Evolutionary conservation across 352 stramenopile genomes (phyloP).

Genomic region (Globisporangium middletonii): DNA sequence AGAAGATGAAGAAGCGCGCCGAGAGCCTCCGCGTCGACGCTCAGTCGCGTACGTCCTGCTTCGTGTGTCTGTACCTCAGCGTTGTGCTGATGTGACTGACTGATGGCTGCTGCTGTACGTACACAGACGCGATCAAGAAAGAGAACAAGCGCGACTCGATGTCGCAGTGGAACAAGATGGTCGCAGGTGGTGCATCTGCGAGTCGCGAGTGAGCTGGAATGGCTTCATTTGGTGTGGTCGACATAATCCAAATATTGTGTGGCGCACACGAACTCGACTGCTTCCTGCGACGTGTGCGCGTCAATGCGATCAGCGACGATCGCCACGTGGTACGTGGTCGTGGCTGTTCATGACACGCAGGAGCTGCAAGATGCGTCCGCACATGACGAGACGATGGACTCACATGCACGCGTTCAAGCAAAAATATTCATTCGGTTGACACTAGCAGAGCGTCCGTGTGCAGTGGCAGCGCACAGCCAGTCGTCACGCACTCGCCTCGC

Average conservation of each 20-base stretch:
- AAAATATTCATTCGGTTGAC: too few species aligned
- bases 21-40: slow-evolving; percentile 68
- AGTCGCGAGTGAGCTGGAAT: neutral
- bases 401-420: too few species aligned
- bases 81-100: neutral
- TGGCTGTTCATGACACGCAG: too few species aligned
- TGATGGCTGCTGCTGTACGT: neutral
- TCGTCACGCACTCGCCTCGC: too few species aligned
- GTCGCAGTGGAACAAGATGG: slow-evolving; percentile 76
- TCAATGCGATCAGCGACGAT: neutral
- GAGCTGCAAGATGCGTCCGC: too few species aligned
- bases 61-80: neutral
- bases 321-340: neutral
- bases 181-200: slow-evolving; percentile 20
- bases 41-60: slow-evolving; percentile 52
- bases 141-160: slow-evolving; percentile 69
- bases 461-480: too few species aligned
- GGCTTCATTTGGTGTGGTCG: neutral
- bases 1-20: slow-evolving; percentile 67
- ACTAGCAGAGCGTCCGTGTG: too few species aligned
- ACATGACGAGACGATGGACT: neutral
- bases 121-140: slow-evolving; percentile 72
- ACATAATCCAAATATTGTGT: neutral
- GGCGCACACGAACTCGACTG: neutral
- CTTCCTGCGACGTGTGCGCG: neutral